Evolutionary conservation across 257 asterid genomes (phyloP), one percentile per base, ranked within the genome.

Genomic region (Datura wrightii): DNA sequence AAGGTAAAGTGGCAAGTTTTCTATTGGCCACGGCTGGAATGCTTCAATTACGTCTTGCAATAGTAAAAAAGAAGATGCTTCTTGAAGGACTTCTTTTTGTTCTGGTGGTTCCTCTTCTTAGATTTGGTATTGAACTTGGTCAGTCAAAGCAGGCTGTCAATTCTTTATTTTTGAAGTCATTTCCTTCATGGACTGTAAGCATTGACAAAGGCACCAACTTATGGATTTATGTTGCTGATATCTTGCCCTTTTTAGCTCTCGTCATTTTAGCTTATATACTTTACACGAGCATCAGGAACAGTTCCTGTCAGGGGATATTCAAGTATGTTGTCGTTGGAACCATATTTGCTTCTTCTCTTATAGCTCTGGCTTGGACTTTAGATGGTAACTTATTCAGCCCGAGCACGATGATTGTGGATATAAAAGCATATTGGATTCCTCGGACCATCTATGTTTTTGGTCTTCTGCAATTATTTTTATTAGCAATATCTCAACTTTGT

Each of bases 1-100:
- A 96, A 94, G 99, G 99, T 78, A 92, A 90, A 85, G 98, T 91
- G 81, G 97, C 98, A 85, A 85, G 92, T 87, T 96, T 96, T 89
- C 98, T 96, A 80, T 90, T 93, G 93, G 99, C 97, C 79, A 93
- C 98, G 80, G 94, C 93, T 86, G 97, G 93, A 85, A 71, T 94
- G 83, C 90, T 94, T 87, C 96, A 91, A 80, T 85, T 94, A 81
- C 98, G 94, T 66, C 69, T 41, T 88, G 97, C 97, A 79, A 74
- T 92, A 84, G 84, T 71, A 70, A 90, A 88, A 87, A 93, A 91
- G 86, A 92, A 76, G 90, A 85, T 90, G 95, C 67, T 94, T 80
- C 80, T 91, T 86, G 98, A 94, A 90, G 99, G 93, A 24, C 82
- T 92, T 67, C 84, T 84, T 81, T 93, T 92, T 81, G 89, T 94